Evolutionary conservation across 768 basidiomycete species (phyloP).

Genomic region (Cantharellus anzutake): DNA sequence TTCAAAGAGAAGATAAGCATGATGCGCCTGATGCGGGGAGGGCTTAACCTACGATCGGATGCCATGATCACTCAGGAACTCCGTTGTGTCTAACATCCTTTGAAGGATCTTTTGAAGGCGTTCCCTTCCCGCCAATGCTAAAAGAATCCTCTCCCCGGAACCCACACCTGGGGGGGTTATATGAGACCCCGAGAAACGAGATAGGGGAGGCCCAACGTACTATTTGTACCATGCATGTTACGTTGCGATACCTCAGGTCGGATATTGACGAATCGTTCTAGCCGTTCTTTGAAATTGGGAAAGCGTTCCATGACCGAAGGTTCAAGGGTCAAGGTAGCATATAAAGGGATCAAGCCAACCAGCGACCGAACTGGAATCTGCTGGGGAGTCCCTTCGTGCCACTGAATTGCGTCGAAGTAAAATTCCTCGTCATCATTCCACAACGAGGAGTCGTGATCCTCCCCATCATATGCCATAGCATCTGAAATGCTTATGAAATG

Average conservation of each 20-base stretch:
- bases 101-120: constrained; percentile 70
- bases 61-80: constrained; percentile 90
- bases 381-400: constrained; percentile 59
- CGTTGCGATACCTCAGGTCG: constrained; percentile 64
- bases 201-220: background rate
- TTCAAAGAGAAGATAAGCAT: background rate
- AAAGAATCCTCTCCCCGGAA: constrained; percentile 64
- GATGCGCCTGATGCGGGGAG: background rate
- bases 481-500: constrained; percentile 97
- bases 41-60: constrained; percentile 63
- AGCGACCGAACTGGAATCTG: constrained; percentile 89
- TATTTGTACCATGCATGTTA: constrained; percentile 59
- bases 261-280: constrained; percentile 97
- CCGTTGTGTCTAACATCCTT: constrained; percentile 92
- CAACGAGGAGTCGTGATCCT: constrained; percentile 55
- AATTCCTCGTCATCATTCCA: constrained; percentile 96
- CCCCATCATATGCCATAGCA: constrained; percentile 78
- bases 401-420: constrained; percentile 94
- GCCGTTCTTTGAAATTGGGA: constrained; percentile 93
- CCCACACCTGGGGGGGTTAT: constrained; percentile 27
- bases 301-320: constrained; percentile 73
- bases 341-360: constrained; percentile 92
- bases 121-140: constrained; percentile 85
- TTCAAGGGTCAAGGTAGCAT: constrained; percentile 85
- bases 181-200: background rate